These are phyloP conservation scores for Stemphylium lycopersici DNA, from an alignment of 2,329 filamentous ascomycete genomes.

Conservation along the genomic window DNA sequence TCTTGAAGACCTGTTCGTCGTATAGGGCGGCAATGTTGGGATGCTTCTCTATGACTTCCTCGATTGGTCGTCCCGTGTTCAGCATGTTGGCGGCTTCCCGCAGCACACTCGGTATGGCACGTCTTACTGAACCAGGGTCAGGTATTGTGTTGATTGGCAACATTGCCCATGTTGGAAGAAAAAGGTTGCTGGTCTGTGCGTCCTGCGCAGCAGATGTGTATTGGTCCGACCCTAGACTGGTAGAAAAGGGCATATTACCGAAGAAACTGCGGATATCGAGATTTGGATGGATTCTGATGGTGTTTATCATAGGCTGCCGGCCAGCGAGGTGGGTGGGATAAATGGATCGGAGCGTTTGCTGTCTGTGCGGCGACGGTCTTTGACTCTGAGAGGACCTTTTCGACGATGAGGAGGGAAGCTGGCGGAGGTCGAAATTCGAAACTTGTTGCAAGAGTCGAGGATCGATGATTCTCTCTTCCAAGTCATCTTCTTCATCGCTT, in stretches of 20 bases:
- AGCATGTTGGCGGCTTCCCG: slow-evolving; percentile 22
- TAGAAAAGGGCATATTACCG: slow-evolving; percentile 26
- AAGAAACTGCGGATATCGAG: slow-evolving; percentile 26
- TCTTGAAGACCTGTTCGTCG: slow-evolving; percentile 22
- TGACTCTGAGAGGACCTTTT: slow-evolving; percentile 14
- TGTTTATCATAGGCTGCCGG: slow-evolving; percentile 29
- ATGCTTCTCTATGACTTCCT: slow-evolving; percentile 25
- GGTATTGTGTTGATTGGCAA: slow-evolving; percentile 28
- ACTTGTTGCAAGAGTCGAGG: slow-evolving; percentile 17
- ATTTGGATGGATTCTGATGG: slow-evolving; percentile 30
- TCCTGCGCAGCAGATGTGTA: slow-evolving; percentile 18
- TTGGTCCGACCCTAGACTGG: slow-evolving; percentile 15
- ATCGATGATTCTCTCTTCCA: slow-evolving; percentile 17
- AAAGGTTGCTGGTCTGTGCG: slow-evolving; percentile 21
- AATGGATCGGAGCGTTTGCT: slow-evolving; percentile 15
- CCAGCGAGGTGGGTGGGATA: slow-evolving; percentile 26
- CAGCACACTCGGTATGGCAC: slow-evolving; percentile 16
- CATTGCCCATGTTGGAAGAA: slow-evolving; percentile 35
- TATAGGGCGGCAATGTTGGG: slow-evolving; percentile 33
- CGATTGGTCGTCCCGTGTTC: slow-evolving; percentile 11
- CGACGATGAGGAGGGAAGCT: slow-evolving; percentile 10
- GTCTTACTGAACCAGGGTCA: slow-evolving; percentile 24
- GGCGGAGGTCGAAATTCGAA: slow-evolving; percentile 1
- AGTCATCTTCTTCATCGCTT: slow-evolving; percentile 6
- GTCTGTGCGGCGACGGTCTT: slow-evolving; percentile 9